Conservation (phyloP, 345 rosid species). For the Acer yangbiense region DNA sequence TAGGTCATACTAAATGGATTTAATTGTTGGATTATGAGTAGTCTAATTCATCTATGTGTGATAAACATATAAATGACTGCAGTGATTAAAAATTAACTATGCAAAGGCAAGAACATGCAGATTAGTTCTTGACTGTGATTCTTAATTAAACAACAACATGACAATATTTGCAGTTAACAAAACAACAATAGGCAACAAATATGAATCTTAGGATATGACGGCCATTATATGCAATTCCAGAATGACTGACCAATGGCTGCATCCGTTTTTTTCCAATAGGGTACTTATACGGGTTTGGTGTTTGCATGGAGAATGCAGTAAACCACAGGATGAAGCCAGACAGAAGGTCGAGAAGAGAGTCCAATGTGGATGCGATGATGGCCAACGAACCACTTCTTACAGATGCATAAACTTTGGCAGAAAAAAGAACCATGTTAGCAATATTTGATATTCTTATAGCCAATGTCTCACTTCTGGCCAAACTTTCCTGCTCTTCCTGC, state of each 20-base stretch:
- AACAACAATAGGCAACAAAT: neutral
- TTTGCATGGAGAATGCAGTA: conserved; percentile 98
- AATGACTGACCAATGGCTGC: conserved; percentile 90
- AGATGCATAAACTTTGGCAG: conserved; percentile 95
- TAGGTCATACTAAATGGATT: neutral
- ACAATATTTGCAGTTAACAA: neutral
- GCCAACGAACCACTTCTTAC: conserved; percentile 89
- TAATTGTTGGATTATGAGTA: neutral
- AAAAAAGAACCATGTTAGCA: conserved; percentile 93
- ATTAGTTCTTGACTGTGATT: neutral
- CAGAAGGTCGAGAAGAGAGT: conserved; percentile 98
- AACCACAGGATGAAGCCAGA: conserved; percentile 99
- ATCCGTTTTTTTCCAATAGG: conserved; percentile 97
- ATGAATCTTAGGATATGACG: neutral
- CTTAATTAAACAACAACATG: neutral
- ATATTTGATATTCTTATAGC: conserved; percentile 90
- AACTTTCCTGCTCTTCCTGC: conserved; percentile 84
- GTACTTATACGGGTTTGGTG: conserved; percentile 90
- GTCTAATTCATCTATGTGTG: conserved; percentile 1
- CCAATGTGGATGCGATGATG: conserved; percentile 93
- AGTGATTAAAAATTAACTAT: neutral
- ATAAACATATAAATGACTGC: neutral
- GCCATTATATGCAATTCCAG: neutral
- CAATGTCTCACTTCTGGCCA: conserved; percentile 87
- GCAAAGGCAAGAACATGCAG: neutral